These are phyloP conservation scores for Rasamsonia emersonii DNA, from an alignment of 2,329 filamentous ascomycete species.

Conservation along the genomic window DNA sequence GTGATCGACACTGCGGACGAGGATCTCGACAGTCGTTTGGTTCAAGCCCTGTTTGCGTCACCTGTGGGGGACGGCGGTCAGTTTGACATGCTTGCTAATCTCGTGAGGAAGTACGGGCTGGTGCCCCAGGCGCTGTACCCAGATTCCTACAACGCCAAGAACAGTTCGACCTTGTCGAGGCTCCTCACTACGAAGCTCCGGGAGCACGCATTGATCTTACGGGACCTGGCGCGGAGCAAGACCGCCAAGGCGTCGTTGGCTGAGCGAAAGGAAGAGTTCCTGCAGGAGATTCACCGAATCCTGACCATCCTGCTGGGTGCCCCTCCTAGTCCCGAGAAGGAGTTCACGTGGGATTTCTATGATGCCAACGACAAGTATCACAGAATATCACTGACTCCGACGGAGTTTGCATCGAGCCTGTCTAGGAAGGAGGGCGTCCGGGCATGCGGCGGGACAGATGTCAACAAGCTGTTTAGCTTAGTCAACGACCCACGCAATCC, in stretches of 20 bases:
- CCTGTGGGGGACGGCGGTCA: constrained; percentile 77
- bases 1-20: constrained; percentile 65
- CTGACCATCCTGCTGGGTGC: constrained; percentile 76
- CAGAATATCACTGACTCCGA: constrained; percentile 56
- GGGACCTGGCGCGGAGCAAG: constrained; percentile 43
- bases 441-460: constrained; percentile 49
- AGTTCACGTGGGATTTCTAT: constrained; percentile 74
- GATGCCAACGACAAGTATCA: constrained; percentile 60
- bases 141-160: constrained; percentile 69
- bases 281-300: constrained; percentile 71
- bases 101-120: constrained; percentile 82
- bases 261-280: constrained; percentile 60
- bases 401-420: constrained; percentile 62
- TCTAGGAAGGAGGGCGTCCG: constrained; percentile 50
- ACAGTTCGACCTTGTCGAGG: constrained; percentile 60
- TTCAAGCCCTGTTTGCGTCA: constrained; percentile 59
- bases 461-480: constrained; percentile 66
- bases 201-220: constrained; percentile 69
- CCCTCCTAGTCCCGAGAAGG: constrained; percentile 58
- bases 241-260: constrained; percentile 35
- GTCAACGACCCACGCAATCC: constrained; percentile 78
- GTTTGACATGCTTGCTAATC: constrained; percentile 86
- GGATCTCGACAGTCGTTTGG: constrained; percentile 62
- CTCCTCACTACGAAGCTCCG: constrained; percentile 77
- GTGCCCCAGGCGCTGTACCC: constrained; percentile 75